Evolutionary conservation across 345 rosid genomes (phyloP).

Genomic region (Heritiera fomes): DNA sequence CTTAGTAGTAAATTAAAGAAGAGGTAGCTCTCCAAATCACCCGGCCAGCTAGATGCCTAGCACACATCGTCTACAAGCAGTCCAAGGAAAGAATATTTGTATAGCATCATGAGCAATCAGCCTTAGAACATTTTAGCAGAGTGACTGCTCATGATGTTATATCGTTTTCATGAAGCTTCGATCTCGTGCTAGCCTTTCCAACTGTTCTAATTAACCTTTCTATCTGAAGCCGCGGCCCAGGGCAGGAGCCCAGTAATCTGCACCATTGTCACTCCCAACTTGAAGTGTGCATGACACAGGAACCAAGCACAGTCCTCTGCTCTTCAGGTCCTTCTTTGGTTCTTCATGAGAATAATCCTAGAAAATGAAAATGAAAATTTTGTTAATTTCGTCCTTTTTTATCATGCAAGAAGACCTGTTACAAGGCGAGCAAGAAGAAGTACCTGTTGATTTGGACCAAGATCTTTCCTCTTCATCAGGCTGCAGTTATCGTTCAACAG

Average conservation of each 20-base stretch:
- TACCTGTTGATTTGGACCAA: constrained; percentile 34
- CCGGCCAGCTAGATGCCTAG: not conserved
- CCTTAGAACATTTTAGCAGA: constrained; percentile 73
- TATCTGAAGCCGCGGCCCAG: constrained; percentile 59
- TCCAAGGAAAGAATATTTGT: constrained; percentile 29
- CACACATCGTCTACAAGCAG: not conserved
- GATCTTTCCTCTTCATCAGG: constrained; percentile 53
- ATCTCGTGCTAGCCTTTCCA: not conserved
- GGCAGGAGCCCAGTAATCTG: constrained; percentile 94
- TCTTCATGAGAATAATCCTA: constrained; percentile 50
- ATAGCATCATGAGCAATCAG: constrained; percentile 99
- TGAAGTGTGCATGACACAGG: constrained; percentile 86
- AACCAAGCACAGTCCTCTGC: constrained; percentile 94
- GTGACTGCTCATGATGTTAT: constrained; percentile 99
- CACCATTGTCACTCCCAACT: constrained; percentile 85
- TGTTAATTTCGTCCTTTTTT: not conserved
- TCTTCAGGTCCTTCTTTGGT: constrained; percentile 68
- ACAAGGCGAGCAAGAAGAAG: too few species aligned
- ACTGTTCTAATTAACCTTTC: not conserved
- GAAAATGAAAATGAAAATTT: not conserved
- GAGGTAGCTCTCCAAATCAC: not conserved
- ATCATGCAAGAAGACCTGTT: not conserved
- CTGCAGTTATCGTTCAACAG: constrained; percentile 57
- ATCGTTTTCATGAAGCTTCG: constrained; percentile 35
- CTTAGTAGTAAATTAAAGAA: constrained; percentile 5